Evolutionary conservation across 345 rosid genomes (phyloP), one percentile per base, ranked within the genome.

Genomic region (Fremontodendron californicum): DNA sequence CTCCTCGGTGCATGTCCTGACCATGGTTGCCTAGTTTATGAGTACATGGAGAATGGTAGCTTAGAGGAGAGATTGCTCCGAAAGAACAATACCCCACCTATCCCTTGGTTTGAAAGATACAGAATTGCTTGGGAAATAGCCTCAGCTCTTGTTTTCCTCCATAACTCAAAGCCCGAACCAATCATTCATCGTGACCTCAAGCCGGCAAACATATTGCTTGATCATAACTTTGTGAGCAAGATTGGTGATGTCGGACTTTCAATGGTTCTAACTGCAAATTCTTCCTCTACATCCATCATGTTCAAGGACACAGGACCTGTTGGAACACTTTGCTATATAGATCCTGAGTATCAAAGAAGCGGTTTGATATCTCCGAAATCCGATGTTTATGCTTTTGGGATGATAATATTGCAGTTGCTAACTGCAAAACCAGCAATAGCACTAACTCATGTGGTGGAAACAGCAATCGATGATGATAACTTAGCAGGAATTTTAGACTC

Each of bases 161-260:
- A 94, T 85, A 87, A 83, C 77, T 80, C 92, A 35, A 94, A 87
- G 80, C 97, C 98, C 0, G 84, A 71, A 71, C 92, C 92, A 16
- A 88, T 93, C 79, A 84, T 94, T 78, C 98, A 92, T 74, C 95
- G 97, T 13, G 98, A 94, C 83, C 84, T 94, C 58, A 95, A 95
- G 81, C 99, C 99, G 1, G 97, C 88, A 3, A 95, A 95, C 78
- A 91, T 95, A 86, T 77, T 95, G 80, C 97, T 95, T 61, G 95
- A 89, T 79, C 89, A 74, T 18, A 90, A 93, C 82, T 83, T 85
- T 13, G 90, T 93, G 25, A 95, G 98, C 95, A 95, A 95, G 84
- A 88, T 95, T 21, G 92, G 99, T 76, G 98, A 95, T 71, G 96
- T 95, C 1, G 99, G 99, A 40, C 89, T 95, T 45, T 88, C 99